Base-by-base conservation (phyloP, 805 yeast species). In the Spathaspora hagerdaliae region DNA sequence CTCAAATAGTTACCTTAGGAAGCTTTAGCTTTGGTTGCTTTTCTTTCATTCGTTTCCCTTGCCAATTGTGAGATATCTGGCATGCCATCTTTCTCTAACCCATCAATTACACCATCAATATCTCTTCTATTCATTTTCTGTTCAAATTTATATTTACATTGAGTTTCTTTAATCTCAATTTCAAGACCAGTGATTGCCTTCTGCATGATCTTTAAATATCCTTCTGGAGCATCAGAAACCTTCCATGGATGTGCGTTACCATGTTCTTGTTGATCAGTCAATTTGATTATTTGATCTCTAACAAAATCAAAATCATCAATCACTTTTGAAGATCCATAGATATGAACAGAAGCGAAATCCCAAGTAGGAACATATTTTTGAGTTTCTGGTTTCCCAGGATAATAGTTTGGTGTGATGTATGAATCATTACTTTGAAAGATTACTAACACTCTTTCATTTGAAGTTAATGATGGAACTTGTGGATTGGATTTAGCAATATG, bases 311-410 rank as follows among this genome's bases (percentile, higher is more conserved):
- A 55, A 42, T 74, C 75, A 42, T 75, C 79, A 15, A 69, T 58
- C 12, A 78, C 56, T 26, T 49, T 64, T 8, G 83, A 72, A 27
- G 59, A 71, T 3, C 87, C 87, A 46, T 75, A 65, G 37, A 75
- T 65, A 54, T 83, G 86, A 31, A 77, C 81, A 4, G 77, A 62
- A 2, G 77, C 79, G 60, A 75, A 82, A 57, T 79, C 82, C 87
- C 87, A 83, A 1, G 87, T 82, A 13, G 87, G 86, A n/a, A 82
- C 87, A 36, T 70, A 72, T 55, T 80, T 82, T 49, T 79, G 83
- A 31, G 83, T 77, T 40, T 69, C 69, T 39, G 71, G 62, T 62
- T 82, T 82, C 15, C 73, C 67, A 7, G 79, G 76, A 54, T 83
- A 83, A 74, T 81, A 82, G 12, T 72, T 59, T 1, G 88, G 86